Conservation (phyloP, 2,329 filamentous ascomycete genomes). For the Ophidiomyces ophidiicola region DNA sequence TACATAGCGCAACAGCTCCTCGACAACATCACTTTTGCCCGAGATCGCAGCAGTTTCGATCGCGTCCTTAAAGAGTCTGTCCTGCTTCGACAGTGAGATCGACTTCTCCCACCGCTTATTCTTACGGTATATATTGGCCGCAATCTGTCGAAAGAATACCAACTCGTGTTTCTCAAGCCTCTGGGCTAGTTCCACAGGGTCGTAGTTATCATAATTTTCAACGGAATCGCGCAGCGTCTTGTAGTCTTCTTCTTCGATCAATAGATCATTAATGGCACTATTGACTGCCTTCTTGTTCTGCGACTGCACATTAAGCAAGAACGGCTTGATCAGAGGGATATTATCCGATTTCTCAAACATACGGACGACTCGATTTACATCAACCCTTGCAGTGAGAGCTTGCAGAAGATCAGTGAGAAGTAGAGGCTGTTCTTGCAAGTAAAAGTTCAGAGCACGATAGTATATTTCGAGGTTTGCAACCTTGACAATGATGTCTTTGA, state of each 20-base stretch:
- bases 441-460: slow-evolving; percentile 93
- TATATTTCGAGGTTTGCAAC: slow-evolving; percentile 98
- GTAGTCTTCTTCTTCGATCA: slow-evolving; percentile 98
- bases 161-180: slow-evolving; percentile 94
- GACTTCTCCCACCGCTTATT: slow-evolving; percentile 99
- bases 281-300: slow-evolving; percentile 99
- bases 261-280: slow-evolving; percentile 89
- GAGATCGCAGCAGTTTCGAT: slow-evolving; percentile 96
- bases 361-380: slow-evolving; percentile 97
- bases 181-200: slow-evolving; percentile 80
- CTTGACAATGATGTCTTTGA: slow-evolving; percentile 98
- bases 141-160: slow-evolving; percentile 98
- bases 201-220: slow-evolving; percentile 98
- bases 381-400: slow-evolving; percentile 79
- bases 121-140: slow-evolving; percentile 96
- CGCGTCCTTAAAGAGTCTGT: slow-evolving; percentile 98
- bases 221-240: slow-evolving; percentile 96
- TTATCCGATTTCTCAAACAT: slow-evolving; percentile 99
- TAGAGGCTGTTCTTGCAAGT: slow-evolving; percentile 91
- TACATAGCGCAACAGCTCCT: slow-evolving; percentile 92
- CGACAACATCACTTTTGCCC: slow-evolving; percentile 78
- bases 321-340: slow-evolving; percentile 94
- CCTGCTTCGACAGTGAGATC: slow-evolving; percentile 92
- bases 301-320: slow-evolving; percentile 86
- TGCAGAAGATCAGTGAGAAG: slow-evolving; percentile 92